These are phyloP conservation scores for Musa troglodytarum DNA, from an alignment of 176 grass and related monocot genomes.

Conservation along the genomic window DNA sequence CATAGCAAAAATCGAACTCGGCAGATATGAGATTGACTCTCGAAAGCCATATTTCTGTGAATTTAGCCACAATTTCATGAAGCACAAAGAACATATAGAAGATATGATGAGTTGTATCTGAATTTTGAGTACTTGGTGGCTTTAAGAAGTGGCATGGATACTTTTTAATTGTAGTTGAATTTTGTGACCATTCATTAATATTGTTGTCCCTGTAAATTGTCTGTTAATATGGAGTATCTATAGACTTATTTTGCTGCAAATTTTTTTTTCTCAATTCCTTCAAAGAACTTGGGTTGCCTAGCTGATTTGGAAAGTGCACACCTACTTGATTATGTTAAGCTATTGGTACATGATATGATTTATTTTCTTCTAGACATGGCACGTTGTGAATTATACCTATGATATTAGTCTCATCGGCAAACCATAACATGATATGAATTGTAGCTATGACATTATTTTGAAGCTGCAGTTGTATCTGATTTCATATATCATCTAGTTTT, in stretches of 20 bases:
- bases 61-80: conserved; percentile 99
- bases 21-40: conserved; percentile 91
- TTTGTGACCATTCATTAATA: background rate
- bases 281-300: background rate
- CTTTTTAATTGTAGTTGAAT: background rate
- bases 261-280: background rate
- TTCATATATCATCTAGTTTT: no score
- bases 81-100: conserved; percentile 97
- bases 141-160: background rate
- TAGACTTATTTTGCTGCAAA: no score
- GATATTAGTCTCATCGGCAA: no score
- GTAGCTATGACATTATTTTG: no score
- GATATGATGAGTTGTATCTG: conserved; percentile 63
- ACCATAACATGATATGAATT: no score
- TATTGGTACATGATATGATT: background rate
- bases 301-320: background rate
- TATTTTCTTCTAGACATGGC: no score
- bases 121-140: conserved; percentile 4
- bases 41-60: conserved; percentile 88
- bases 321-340: background rate
- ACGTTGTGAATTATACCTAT: no score
- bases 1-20: conserved; percentile 92
- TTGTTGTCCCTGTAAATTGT: background rate
- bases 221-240: background rate
- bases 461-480: no score